phyloP scores from a whole-genome alignment of 1,139 yeast species.

The Sporopachydermia cereana region DNA sequence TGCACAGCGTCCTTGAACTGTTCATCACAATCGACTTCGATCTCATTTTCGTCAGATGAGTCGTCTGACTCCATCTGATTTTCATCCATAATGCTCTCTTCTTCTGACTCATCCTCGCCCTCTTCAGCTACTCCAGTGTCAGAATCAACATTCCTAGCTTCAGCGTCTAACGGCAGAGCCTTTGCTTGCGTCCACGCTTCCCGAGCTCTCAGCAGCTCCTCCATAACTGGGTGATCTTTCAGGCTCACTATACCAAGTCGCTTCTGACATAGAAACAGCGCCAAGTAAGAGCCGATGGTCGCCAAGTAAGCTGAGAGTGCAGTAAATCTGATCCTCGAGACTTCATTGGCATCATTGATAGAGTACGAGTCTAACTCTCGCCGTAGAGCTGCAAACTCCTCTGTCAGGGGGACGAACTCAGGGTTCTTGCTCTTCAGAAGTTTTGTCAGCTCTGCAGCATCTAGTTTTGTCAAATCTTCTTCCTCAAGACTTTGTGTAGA shows the following conservation, averaged over 20 bases:
- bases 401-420: constrained; percentile 67
- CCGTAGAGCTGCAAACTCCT: constrained; percentile 44
- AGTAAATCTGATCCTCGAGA: constrained; percentile 40
- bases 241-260: constrained; percentile 50
- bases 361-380: constrained; percentile 31
- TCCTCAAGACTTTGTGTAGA: constrained; percentile 18
- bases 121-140: constrained; percentile 23
- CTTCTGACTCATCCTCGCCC: constrained; percentile 16
- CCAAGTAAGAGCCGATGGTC: constrained; percentile 63
- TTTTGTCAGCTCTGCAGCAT: constrained; percentile 31
- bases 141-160: constrained; percentile 12
- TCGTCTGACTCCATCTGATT: constrained; percentile 7
- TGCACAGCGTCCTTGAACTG: background rate
- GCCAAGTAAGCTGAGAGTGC: constrained; percentile 75
- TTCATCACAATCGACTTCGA: background rate
- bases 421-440: constrained; percentile 58
- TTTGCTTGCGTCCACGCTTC: constrained; percentile 86
- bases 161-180: constrained; percentile 25
- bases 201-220: constrained; percentile 62
- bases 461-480: constrained; percentile 24
- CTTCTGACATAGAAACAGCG: constrained; percentile 47
- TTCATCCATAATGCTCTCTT: constrained; percentile 7
- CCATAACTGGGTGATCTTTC: constrained; percentile 87
- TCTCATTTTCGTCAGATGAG: background rate
- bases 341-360: constrained; percentile 16